A percentile compares a stretch with the other conserved stretches of the same genome.
Evolutionary conservation across 805 yeast genomes (phyloP).

Genomic region (Candida michaelii): DNA sequence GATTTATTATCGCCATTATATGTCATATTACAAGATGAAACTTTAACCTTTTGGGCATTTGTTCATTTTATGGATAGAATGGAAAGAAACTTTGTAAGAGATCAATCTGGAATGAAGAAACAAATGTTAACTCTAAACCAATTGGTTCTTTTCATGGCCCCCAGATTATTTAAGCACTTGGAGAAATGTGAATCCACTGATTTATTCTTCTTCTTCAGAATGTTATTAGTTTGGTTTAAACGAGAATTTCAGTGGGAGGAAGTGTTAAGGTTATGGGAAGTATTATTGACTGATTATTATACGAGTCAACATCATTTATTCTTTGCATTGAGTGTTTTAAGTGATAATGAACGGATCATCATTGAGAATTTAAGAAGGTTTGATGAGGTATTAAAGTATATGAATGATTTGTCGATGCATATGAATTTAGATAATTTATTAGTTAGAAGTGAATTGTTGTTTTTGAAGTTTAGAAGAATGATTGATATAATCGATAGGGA

Average conservation of each 20-base stretch:
- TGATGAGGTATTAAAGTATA: slow-evolving; percentile 89
- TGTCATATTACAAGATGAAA: slow-evolving; percentile 63
- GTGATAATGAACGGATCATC: slow-evolving; percentile 79
- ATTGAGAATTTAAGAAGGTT: slow-evolving; percentile 71
- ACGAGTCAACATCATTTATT: slow-evolving; percentile 87
- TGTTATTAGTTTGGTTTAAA: slow-evolving; percentile 94
- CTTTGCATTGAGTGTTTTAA: slow-evolving; percentile 84
- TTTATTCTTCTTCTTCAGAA: slow-evolving; percentile 89
- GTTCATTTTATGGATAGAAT: slow-evolving; percentile 84
- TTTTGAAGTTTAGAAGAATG: slow-evolving; percentile 76
- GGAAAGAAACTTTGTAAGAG: slow-evolving; percentile 91
- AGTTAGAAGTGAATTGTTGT: slow-evolving; percentile 81
- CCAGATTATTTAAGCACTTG: slow-evolving; percentile 77
- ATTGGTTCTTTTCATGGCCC: slow-evolving; percentile 86
- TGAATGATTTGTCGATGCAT: slow-evolving; percentile 83
- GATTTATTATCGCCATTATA: slow-evolving; percentile 88
- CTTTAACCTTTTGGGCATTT: slow-evolving; percentile 86
- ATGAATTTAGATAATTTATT: slow-evolving; percentile 74
- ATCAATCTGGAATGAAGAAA: slow-evolving; percentile 88
- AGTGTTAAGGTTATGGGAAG: slow-evolving; percentile 85
- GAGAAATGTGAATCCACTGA: slow-evolving; percentile 87
- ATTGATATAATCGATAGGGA: slow-evolving; percentile 73
- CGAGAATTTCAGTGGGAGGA: slow-evolving; percentile 84
- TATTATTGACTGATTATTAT: slow-evolving; percentile 83
- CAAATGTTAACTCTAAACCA: slow-evolving; percentile 85